phyloP scores from a whole-genome alignment of 2,329 filamentous ascomycete species.

The Fusarium armeniacum region DNA sequence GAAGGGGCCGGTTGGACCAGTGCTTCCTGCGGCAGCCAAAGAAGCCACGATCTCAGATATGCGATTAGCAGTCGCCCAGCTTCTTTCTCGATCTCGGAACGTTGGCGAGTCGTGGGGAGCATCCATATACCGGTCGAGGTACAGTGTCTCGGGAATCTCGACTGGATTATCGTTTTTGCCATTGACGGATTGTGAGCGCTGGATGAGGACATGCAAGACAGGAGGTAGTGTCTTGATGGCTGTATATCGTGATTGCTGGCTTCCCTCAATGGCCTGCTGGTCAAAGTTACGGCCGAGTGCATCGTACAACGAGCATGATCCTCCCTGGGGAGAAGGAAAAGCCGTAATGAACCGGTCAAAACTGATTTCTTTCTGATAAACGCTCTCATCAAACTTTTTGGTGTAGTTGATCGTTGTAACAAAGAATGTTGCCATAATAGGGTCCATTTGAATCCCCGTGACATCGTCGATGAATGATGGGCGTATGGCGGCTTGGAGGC shows the following conservation, averaged over 20 bases:
- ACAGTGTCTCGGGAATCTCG: slow-evolving; percentile 83
- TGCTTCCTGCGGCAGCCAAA: slow-evolving; percentile 48
- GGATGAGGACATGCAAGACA: slow-evolving; percentile 89
- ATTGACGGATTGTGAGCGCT: slow-evolving; percentile 81
- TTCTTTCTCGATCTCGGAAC: slow-evolving; percentile 74
- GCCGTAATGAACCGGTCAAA: slow-evolving; percentile 75
- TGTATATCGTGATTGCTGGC: slow-evolving; percentile 73
- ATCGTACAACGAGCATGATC: slow-evolving; percentile 77
- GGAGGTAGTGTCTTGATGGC: slow-evolving; percentile 84
- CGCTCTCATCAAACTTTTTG: slow-evolving; percentile 63
- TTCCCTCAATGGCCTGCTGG: slow-evolving; percentile 78
- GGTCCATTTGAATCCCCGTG: slow-evolving; percentile 83
- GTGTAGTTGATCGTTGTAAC: slow-evolving; percentile 73
- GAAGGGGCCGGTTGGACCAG: slow-evolving; percentile 48
- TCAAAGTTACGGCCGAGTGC: slow-evolving; percentile 90
- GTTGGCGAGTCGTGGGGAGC: slow-evolving; percentile 71
- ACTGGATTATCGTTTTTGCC: slow-evolving; percentile 84
- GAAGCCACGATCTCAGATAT: slow-evolving; percentile 68
- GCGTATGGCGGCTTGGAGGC: slow-evolving; percentile 89
- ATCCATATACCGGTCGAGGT: slow-evolving; percentile 90
- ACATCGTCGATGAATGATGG: slow-evolving; percentile 72
- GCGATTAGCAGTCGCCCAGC: slow-evolving; percentile 80
- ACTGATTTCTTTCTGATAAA: slow-evolving; percentile 60
- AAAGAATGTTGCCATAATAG: slow-evolving; percentile 79
- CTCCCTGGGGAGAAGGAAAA: slow-evolving; percentile 65